A percentile compares a stretch with the other conserved stretches of the same genome.
Evolutionary conservation across 805 yeast species (phyloP).

Genomic region (Candida caryicola): DNA sequence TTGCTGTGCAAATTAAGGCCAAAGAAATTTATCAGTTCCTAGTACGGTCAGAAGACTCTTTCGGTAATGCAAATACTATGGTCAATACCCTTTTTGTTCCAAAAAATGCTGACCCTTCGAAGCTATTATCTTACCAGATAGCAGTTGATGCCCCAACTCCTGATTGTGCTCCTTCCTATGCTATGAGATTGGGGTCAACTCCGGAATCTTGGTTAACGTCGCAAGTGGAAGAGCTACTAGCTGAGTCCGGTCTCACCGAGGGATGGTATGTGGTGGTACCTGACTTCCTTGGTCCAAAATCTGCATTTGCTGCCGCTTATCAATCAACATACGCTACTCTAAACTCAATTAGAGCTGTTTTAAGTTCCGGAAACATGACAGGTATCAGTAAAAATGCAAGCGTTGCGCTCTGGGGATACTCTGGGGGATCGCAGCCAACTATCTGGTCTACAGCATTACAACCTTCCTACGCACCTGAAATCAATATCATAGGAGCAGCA

Average conservation of each 20-base stretch:
- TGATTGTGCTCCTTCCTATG: constrained; percentile 29
- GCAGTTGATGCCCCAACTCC: constrained; percentile 27
- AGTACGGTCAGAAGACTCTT: constrained; percentile 17
- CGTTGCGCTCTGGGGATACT: constrained; percentile 21
- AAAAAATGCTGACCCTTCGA: constrained; percentile 23
- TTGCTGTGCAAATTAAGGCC: constrained; percentile 8
- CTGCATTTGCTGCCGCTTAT: constrained; percentile 18
- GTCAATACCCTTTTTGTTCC: constrained; percentile 31
- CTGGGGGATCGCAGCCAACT: constrained; percentile 25
- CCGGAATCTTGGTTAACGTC: not conserved
- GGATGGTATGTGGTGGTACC: constrained; percentile 21
- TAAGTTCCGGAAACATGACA: constrained; percentile 11
- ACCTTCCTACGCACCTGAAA: constrained; percentile 25
- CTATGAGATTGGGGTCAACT: constrained; percentile 12
- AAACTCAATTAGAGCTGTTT: constrained; percentile 18
- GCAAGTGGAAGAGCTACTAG: not conserved
- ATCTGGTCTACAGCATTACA: constrained; percentile 25
- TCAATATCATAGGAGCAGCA: constrained; percentile 27
- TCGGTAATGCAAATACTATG: constrained; percentile 25
- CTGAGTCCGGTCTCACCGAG: constrained; percentile 10
- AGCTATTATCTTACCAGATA: constrained; percentile 26
- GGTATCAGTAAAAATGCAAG: constrained; percentile 15
- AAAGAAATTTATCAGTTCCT: constrained; percentile 13
- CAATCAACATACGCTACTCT: constrained; percentile 19
- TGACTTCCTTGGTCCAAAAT: constrained; percentile 20